Conservation (phyloP, 768 basidiomycete species). For the Naganishia kalamii region DNA sequence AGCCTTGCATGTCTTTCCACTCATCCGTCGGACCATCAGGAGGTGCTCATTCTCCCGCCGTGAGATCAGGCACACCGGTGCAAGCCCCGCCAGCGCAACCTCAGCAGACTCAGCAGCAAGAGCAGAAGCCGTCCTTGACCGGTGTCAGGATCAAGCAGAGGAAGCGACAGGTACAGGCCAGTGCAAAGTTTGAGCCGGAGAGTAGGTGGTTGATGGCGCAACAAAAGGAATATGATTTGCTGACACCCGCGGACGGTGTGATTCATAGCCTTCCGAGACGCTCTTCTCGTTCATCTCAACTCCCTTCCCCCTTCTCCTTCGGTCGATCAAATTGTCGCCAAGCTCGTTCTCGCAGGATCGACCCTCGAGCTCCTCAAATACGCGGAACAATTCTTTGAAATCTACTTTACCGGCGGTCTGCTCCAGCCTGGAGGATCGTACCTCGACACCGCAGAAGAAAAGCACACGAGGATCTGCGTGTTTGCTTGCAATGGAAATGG, state of each 20-base stretch:
- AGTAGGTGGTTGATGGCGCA: slow-evolving; percentile 28
- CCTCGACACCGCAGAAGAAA: slow-evolving; percentile 70
- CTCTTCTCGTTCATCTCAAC: slow-evolving; percentile 41
- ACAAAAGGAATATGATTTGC: too few species aligned
- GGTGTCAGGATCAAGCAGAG: slow-evolving; percentile 46
- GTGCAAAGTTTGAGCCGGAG: slow-evolving; percentile 46
- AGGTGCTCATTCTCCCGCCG: slow-evolving; percentile 15
- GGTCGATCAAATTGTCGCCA: slow-evolving; percentile 38
- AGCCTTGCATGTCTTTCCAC: slow-evolving; percentile 19
- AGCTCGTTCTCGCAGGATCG: slow-evolving; percentile 79
- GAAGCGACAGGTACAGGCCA: slow-evolving; percentile 43
- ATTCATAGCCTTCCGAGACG: slow-evolving; percentile 41
- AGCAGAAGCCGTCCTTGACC: slow-evolving; percentile 13
- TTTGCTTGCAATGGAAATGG: slow-evolving; percentile 23
- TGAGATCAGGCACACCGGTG: slow-evolving; percentile 13
- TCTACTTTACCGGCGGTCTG: slow-evolving; percentile 89
- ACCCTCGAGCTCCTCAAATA: slow-evolving; percentile 95
- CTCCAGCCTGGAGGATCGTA: slow-evolving; percentile 92
- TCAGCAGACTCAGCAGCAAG: slow-evolving; percentile 11
- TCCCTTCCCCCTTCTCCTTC: slow-evolving; percentile 39
- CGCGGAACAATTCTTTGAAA: slow-evolving; percentile 92
- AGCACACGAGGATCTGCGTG: slow-evolving; percentile 70
- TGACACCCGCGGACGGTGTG: not conserved
- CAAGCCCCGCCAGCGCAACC: not conserved
- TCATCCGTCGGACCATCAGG: slow-evolving; percentile 13